These are phyloP conservation scores for Immersiporthe knoxdaviesiana DNA, from an alignment of 2,329 filamentous ascomycete species.

Conservation along the genomic window DNA sequence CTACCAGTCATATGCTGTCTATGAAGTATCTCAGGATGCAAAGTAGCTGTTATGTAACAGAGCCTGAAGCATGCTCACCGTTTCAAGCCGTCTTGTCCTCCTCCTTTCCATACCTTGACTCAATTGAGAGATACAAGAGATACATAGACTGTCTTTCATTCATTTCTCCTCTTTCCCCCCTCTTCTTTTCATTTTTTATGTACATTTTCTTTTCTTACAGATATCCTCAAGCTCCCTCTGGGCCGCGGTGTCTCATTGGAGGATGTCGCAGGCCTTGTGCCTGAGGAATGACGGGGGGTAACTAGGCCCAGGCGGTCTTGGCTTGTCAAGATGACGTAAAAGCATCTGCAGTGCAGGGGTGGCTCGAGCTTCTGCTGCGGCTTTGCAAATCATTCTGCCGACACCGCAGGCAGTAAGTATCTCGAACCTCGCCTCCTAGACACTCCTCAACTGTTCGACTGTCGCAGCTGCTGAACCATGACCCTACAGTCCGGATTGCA, in stretches of 20 bases:
- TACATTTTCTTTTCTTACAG: neutral
- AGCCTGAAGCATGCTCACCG: no score
- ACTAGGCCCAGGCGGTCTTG: neutral
- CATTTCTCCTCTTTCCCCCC: neutral
- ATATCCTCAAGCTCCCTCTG: neutral
- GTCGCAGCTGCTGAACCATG: neutral
- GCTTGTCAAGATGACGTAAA: conserved; percentile 12
- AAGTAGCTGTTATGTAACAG: neutral
- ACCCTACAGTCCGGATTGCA: neutral
- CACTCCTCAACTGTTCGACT: neutral
- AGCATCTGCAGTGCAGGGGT: neutral
- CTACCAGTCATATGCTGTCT: neutral
- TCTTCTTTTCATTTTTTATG: neutral
- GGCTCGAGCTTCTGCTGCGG: neutral
- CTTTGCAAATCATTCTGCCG: neutral
- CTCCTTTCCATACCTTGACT: no score
- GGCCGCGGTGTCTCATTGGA: neutral
- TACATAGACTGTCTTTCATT: no score
- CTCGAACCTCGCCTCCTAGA: neutral
- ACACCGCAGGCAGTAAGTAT: neutral
- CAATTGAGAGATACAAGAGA: no score
- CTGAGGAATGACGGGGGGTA: neutral
- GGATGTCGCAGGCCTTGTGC: neutral
- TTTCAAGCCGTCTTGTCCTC: no score
- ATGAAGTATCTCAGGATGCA: neutral